phyloP scores from a whole-genome alignment of 2,329 filamentous ascomycete genomes.

The Rutstroemia sydowiana region DNA sequence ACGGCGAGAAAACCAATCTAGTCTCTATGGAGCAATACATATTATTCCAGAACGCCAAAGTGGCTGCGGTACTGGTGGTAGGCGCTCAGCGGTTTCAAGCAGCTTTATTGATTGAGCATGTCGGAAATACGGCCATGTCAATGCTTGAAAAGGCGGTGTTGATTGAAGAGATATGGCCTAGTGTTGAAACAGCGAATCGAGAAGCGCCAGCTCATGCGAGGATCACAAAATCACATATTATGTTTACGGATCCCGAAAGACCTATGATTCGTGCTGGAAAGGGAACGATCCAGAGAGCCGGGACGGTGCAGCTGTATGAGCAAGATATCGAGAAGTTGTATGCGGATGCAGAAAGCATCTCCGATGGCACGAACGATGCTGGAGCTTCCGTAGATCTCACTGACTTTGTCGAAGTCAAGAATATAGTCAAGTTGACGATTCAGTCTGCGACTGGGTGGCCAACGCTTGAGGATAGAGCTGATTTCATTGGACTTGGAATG shows the following conservation, averaged over 20 bases:
- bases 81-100: slow-evolving; percentile 31
- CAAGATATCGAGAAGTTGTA: not conserved
- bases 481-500: not conserved
- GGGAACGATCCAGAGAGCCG: slow-evolving; percentile 30
- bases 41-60: slow-evolving; percentile 17
- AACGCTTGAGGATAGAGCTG: too few relatives aligned
- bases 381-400: too few relatives aligned
- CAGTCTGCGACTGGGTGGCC: too few relatives aligned
- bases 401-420: too few relatives aligned
- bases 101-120: slow-evolving; percentile 31
- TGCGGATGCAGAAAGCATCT: not conserved
- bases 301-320: slow-evolving; percentile 25
- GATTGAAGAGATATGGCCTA: slow-evolving; percentile 23
- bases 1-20: slow-evolving; percentile 39
- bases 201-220: slow-evolving; percentile 25
- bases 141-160: not conserved
- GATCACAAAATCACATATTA: slow-evolving; percentile 24
- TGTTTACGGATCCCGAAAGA: slow-evolving; percentile 25
- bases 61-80: slow-evolving; percentile 29
- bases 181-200: slow-evolving; percentile 26
- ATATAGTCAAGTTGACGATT: too few relatives aligned
- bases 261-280: slow-evolving; percentile 31
- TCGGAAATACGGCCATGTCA: not conserved
- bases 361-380: too few relatives aligned
- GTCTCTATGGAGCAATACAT: slow-evolving; percentile 14